Evolutionary conservation across 148 eudicot species (phyloP).

Genomic region (Camellia lanceoleosa): DNA sequence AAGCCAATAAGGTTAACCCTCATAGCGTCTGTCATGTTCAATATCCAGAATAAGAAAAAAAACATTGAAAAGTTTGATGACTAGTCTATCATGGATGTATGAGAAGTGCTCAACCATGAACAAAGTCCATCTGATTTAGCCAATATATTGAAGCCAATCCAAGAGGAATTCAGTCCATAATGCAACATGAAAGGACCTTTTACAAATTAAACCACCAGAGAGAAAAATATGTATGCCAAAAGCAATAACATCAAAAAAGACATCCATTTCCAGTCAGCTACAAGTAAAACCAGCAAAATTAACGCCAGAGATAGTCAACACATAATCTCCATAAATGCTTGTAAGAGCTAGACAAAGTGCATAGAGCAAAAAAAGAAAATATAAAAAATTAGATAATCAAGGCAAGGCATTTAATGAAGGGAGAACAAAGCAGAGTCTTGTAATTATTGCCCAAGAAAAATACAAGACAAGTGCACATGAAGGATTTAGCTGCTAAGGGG

Average conservation of each 20-base stretch:
- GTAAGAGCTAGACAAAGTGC: background rate
- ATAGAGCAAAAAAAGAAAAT: background rate
- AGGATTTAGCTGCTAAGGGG: slow-evolving; percentile 1
- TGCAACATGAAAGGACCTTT: background rate
- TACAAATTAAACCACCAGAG: background rate
- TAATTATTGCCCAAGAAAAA: too few species aligned
- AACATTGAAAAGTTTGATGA: too few species aligned
- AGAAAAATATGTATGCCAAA: background rate
- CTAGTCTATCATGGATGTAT: too few species aligned
- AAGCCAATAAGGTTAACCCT: too few species aligned
- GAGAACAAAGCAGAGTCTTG: background rate
- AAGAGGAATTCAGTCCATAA: background rate
- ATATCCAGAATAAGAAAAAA: too few species aligned
- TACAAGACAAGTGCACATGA: background rate
- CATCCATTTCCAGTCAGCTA: background rate
- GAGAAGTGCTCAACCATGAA: too few species aligned
- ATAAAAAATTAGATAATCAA: background rate
- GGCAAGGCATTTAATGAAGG: background rate
- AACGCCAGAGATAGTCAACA: background rate
- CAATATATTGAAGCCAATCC: too few species aligned
- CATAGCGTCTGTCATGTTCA: too few species aligned
- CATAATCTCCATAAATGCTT: background rate
- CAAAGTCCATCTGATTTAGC: too few species aligned
- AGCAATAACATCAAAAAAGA: background rate
- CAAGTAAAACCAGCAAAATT: background rate